Evolutionary conservation across 352 stramenopile genomes (phyloP).

Genomic region (Phytophthora sojae): DNA sequence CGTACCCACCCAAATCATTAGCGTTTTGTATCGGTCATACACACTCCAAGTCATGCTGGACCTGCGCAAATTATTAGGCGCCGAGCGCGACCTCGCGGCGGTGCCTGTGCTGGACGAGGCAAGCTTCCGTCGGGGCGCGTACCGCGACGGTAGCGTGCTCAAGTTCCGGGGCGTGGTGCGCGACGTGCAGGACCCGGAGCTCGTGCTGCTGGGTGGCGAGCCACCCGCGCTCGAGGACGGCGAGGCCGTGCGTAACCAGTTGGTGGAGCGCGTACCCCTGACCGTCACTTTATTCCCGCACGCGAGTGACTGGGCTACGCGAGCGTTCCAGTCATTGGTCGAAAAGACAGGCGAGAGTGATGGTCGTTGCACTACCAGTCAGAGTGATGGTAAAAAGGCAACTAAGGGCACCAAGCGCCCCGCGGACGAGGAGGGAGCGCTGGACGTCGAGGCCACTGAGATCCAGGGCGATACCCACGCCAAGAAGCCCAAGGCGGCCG

Average conservation of each 20-base stretch:
- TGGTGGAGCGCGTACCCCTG: conserved; percentile 72
- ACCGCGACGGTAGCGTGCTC: conserved; percentile 63
- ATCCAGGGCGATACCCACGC: conserved; percentile 17
- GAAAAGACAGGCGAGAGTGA: conserved; percentile 20
- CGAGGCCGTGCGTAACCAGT: conserved; percentile 23
- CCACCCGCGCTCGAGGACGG: background rate
- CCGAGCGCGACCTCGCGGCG: conserved; percentile 11
- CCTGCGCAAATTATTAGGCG: conserved; percentile 12
- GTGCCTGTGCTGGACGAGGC: conserved; percentile 60
- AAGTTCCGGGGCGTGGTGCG: conserved; percentile 75
- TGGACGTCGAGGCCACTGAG: background rate
- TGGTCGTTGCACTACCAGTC: conserved; percentile 4
- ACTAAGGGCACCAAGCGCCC: conserved; percentile 54
- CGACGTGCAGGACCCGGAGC: conserved; percentile 78
- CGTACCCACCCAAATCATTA: background rate
- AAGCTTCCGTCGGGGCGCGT: conserved; percentile 52
- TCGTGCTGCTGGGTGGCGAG: conserved; percentile 52
- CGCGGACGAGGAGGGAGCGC: conserved; percentile 27
- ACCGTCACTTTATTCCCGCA: conserved; percentile 71
- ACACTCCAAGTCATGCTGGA: conserved; percentile 27
- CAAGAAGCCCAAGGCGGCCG: conserved; percentile 57
- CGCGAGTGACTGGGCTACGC: conserved; percentile 57
- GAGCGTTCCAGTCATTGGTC: conserved; percentile 33
- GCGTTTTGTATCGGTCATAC: conserved; percentile 1
- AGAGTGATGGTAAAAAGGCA: conserved; percentile 2